Evolutionary conservation across 768 basidiomycete species (phyloP).

Genomic region (Boletellus sp.): DNA sequence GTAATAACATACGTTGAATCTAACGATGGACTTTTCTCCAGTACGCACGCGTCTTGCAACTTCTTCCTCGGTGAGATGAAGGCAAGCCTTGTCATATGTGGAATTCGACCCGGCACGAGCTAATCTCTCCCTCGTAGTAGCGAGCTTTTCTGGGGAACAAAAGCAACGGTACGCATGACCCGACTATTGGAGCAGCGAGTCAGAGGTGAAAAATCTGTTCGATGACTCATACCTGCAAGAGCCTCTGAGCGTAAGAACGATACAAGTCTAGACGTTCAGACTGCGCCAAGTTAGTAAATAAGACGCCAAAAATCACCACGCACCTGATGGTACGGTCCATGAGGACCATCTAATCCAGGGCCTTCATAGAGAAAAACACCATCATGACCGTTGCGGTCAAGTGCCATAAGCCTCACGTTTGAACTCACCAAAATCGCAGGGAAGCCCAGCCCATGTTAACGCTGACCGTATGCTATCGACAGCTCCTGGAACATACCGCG

Average conservation of each 20-base stretch:
- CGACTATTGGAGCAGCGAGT: slow-evolving; percentile 42
- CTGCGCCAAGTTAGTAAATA: slow-evolving; percentile 39
- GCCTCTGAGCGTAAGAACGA: slow-evolving; percentile 61
- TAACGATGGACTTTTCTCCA: slow-evolving; percentile 77
- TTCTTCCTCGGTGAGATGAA: slow-evolving; percentile 85
- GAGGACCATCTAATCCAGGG: slow-evolving; percentile 58
- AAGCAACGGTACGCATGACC: slow-evolving; percentile 91
- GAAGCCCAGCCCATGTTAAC: slow-evolving; percentile 79
- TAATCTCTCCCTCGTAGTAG: slow-evolving; percentile 63
- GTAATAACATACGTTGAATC: slow-evolving; percentile 70
- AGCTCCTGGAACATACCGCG: slow-evolving; percentile 75
- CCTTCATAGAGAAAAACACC: not conserved
- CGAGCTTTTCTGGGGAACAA: slow-evolving; percentile 72
- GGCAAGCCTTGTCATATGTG: slow-evolving; percentile 86
- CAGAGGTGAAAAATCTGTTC: too few relatives aligned
- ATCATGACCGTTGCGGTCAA: slow-evolving; percentile 1
- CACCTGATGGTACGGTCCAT: slow-evolving; percentile 44
- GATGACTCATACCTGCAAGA: slow-evolving; percentile 61
- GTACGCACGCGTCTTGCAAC: slow-evolving; percentile 66
- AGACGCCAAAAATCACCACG: slow-evolving; percentile 70
- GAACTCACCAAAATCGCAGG: slow-evolving; percentile 80
- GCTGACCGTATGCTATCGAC: slow-evolving; percentile 76
- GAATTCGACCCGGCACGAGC: slow-evolving; percentile 69
- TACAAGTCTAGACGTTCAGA: slow-evolving; percentile 90
- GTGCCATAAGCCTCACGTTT: slow-evolving; percentile 12